Base-by-base conservation (phyloP, 2,329 filamentous ascomycete genomes). In the Clonostachys rosea region DNA sequence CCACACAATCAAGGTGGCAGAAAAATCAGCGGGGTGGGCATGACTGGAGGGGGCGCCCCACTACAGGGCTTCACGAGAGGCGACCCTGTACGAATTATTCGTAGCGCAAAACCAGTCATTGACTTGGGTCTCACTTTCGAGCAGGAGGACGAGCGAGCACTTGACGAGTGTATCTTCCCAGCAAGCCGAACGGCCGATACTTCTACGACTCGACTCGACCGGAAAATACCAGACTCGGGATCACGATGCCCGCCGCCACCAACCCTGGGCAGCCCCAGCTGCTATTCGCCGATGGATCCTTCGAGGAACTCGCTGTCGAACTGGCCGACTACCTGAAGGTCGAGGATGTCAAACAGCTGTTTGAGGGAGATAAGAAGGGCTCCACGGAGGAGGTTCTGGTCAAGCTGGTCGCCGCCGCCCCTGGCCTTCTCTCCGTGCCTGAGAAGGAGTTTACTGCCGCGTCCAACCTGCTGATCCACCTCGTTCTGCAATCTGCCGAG, bases 381-480 rank as follows among this genome's bases (percentile, higher is more conserved):
- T 58, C 61, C 16, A 89, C 91, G 73, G 90, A 95, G 58, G 91
- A 95, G 56, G 84, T 89, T 42, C 79, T 99, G 49, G 87, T 91
- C 76, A 91, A 91, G 78, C 78, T 99, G 55, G 89, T 97, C 51
- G 83, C 85, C 56, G 87, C 88, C 49, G 90, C 89, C 46, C 71
- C 79, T 46, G 80, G 79, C 44, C 77, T 99, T 64, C 95, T 91
- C 70, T 79, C 81, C 53, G 89, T 91, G 47, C 89, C 92, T 49
- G 94, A 99, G 79, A 95, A 94, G 80, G 92, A 97, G 70, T 94
- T 96, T 67, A 91, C 90, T 51, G 87, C 92, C 50, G 90, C 92
- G 51, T 96, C 96, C 75, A 97, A 99, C 74, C 86, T 97, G 58
- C 86, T 99, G 67, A 86, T 97, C 63, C 89, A 96, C 75, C 85